Evolutionary conservation across 768 basidiomycete species (phyloP).

Genomic region (Pulveroboletus ravenelii): DNA sequence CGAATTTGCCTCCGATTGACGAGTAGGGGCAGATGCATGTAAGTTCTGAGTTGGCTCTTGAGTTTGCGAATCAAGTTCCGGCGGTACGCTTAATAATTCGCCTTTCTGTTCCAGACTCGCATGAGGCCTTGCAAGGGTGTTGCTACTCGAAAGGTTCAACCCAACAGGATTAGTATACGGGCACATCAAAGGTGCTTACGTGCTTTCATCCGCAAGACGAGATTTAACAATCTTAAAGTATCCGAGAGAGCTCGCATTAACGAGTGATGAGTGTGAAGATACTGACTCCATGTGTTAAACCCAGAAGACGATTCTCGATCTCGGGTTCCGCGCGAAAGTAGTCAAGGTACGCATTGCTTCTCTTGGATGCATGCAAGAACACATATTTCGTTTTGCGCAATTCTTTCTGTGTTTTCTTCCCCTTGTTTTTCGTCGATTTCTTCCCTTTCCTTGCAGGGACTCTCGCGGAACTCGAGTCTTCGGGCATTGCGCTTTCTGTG

Average conservation of each 20-base stretch:
- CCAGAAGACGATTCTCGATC: constrained; percentile 57
- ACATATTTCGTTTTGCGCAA: constrained; percentile 53
- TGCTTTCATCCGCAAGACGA: constrained; percentile 8
- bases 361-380: constrained; percentile 48
- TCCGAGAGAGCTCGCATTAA: constrained; percentile 1
- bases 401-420: constrained; percentile 42
- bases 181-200: constrained; percentile 8
- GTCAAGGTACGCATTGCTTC: constrained; percentile 48
- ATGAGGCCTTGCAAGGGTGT: not conserved
- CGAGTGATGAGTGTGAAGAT: not conserved
- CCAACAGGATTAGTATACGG: not conserved
- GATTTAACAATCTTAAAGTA: constrained; percentile 8
- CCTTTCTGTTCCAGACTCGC: not conserved
- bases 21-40: constrained; percentile 10
- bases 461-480: constrained; percentile 44
- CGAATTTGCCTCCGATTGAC: constrained; percentile 21
- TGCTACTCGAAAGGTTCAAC: constrained; percentile 3
- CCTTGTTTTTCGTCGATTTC: constrained; percentile 39
- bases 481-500: constrained; percentile 43
- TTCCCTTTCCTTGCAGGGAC: constrained; percentile 38
- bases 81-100: not conserved
- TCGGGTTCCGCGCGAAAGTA: constrained; percentile 64
- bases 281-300: constrained; percentile 54
- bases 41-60: constrained; percentile 37
- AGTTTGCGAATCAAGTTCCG: constrained; percentile 33